Evolutionary conservation across 176 grass and related monocot genomes (phyloP), one percentile per base, ranked within the genome.

Genomic region (Urochloa ruziziensis): DNA sequence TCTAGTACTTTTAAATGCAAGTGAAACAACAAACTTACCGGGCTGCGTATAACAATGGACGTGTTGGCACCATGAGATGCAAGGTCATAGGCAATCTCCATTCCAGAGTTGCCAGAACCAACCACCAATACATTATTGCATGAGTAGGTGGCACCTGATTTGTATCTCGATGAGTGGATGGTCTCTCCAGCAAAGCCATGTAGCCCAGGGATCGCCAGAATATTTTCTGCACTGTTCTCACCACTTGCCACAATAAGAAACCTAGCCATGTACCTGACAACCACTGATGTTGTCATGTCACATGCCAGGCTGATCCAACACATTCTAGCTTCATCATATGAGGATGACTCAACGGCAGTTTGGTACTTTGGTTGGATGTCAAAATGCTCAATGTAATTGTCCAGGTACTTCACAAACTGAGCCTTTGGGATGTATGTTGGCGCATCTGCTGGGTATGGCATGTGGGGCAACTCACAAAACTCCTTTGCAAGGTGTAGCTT

Each of bases 401-500:
- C 67, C 2, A 91, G 1, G 34, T 88, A 85, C 18, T 6, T 32
- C 10, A 91, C 18, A 7, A 88, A 91, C 15, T 52, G 7, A 4
- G 63, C 32, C 27, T 49, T 87, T 0, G 81, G 81, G 4, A 88
- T 18, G 28, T 70, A 91, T 9, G 80, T 85, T 0, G 89, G 85
- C 0, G 70, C 3, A 7, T 17, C 25, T 0, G 6, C 4, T 0
- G 81, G 89, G 37, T 71, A 80, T 0, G 80, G 10, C 80, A 75
- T 75, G 74, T 75, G 51, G 0, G 89, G 89, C 24, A 91, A 17
- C 46, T 24, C 25, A 28, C 84, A 87, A 16, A 87, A 91, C n/a
- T 58, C 56, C 67, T 91, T 87, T 0, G 75, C 81, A 1, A 91
- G 85, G 60, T 91, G 85, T 1, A 91, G 74, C 39, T 77, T 84